Evolutionary conservation across 441 rosid genomes (phyloP), one percentile per base, ranked within the genome.

Genomic region (Cnidoscolus chayamansa): DNA sequence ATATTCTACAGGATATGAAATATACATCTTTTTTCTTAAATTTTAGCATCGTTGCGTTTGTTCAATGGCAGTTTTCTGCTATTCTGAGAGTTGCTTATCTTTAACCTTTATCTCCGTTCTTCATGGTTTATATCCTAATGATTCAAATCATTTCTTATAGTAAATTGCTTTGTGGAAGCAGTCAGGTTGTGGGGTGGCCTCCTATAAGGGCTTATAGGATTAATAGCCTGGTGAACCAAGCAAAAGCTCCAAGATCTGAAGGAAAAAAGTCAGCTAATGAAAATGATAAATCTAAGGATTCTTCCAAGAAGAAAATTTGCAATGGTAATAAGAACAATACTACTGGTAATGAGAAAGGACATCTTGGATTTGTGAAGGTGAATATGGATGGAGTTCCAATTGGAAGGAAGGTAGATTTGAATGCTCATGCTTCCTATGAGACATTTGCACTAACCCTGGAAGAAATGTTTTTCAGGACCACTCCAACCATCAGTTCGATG

Each of bases 131-230:
- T 25, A 50, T 65, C 17, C 72, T 20, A 55, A 49, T 56, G 54
- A 76, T 15, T 20, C 37, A 8, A 17, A 70, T 49, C 11, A 65
- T 53, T 64, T 11, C 47, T 79, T 65, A 47, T 57, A 51, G 16
- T 37, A 71, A 60, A 67, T 79, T 69, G 67, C 40, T 80, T 67
- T 77, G 61, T 67, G 77, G 74, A 59, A 78, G 78, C 89, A 88
- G 91, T 81, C 99, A 92, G 80, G 92, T 89, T 63, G 92, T 92
- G 76, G 99, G 99, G 57, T 94, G 99, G 99, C 99, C 99, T 74
- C 99, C 99, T 32, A 79, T 94, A 66, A 87, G 96, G 81, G 73
- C 89, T 65, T 84, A 83, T 69, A 86, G 98, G 72, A 86, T 88
- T 84, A 94, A 90, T 80, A 85, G 72, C 43, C 81, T 92, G 84